Evolutionary conservation across 768 basidiomycete species (phyloP).

Genomic region (Pholiota conissans): DNA sequence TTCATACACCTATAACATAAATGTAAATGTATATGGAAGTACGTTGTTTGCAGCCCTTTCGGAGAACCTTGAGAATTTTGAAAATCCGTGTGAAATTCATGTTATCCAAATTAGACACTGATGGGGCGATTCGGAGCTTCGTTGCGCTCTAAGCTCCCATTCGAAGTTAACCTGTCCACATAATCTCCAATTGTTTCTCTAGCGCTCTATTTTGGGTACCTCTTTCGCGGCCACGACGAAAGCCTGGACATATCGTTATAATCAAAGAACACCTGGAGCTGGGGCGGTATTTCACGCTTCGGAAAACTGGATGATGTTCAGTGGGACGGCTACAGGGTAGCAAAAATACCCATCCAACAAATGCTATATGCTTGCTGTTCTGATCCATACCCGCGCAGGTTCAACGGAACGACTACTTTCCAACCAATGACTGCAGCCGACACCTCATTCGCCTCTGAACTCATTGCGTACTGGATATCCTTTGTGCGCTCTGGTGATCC

Average conservation of each 20-base stretch:
- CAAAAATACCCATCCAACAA: neutral
- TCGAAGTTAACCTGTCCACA: too few species aligned
- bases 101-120: too few species aligned
- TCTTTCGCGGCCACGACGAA: constrained; percentile 34
- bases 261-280: constrained; percentile 42
- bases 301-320: constrained; percentile 72
- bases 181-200: constrained; percentile 30
- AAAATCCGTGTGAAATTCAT: too few species aligned
- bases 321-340: constrained; percentile 64
- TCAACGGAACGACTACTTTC: constrained; percentile 56
- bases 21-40: too few species aligned
- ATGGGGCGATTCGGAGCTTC: constrained; percentile 50
- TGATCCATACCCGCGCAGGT: constrained; percentile 26
- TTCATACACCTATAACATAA: too few species aligned
- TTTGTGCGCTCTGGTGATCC: constrained; percentile 60
- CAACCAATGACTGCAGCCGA: constrained; percentile 44
- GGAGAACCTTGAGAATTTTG: too few species aligned
- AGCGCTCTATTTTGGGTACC: constrained; percentile 43
- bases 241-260: constrained; percentile 60
- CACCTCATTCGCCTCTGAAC: constrained; percentile 52
- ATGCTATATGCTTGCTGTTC: too few species aligned
- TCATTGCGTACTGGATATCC: constrained; percentile 67
- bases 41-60: too few species aligned
- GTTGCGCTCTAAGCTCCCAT: constrained; percentile 64
- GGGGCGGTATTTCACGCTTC: constrained; percentile 47